A percentile compares a stretch with the other conserved stretches of the same genome.
phyloP scores from a whole-genome alignment of 2,329 filamentous ascomycete genomes.

The Plenodomus tracheiphilus region DNA sequence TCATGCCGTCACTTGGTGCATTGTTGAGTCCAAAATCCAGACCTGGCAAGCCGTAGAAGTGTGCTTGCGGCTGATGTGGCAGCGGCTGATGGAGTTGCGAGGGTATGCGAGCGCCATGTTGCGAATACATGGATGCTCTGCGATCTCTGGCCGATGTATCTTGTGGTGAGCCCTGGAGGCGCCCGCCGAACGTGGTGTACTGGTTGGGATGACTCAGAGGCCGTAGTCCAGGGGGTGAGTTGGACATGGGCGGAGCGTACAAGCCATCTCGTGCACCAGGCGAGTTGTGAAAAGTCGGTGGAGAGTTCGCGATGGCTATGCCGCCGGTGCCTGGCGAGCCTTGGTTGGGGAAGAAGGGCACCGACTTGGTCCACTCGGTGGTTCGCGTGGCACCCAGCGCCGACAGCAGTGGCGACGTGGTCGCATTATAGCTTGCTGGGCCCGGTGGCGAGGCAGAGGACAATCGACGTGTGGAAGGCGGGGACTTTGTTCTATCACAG shows the following conservation, averaged over 20 bases:
- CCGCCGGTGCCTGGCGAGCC: slow-evolving; percentile 44
- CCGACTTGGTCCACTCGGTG: slow-evolving; percentile 52
- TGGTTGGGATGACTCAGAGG: slow-evolving; percentile 54
- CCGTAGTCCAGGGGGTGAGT: slow-evolving; percentile 40
- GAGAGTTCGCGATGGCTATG: slow-evolving; percentile 51
- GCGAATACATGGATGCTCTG: slow-evolving; percentile 59
- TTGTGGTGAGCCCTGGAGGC: slow-evolving; percentile 37
- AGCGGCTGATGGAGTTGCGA: slow-evolving; percentile 63
- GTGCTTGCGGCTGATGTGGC: slow-evolving; percentile 74
- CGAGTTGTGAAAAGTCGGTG: slow-evolving; percentile 45
- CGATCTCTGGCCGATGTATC: slow-evolving; percentile 43
- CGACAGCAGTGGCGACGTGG: slow-evolving; percentile 44
- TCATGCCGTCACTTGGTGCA: slow-evolving; percentile 54
- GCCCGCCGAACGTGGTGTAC: slow-evolving; percentile 48
- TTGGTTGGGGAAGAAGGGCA: slow-evolving; percentile 48
- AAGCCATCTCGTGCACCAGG: slow-evolving; percentile 34
- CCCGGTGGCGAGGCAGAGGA: slow-evolving; percentile 39
- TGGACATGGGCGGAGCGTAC: slow-evolving; percentile 43
- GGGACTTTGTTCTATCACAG: slow-evolving; percentile 42
- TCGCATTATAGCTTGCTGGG: slow-evolving; percentile 39
- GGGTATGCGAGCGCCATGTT: slow-evolving; percentile 46
- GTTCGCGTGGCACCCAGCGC: slow-evolving; percentile 44
- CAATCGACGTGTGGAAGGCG: slow-evolving; percentile 38
- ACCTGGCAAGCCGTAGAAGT: slow-evolving; percentile 76
- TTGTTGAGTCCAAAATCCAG: slow-evolving; percentile 63